Base-by-base conservation (phyloP, 23 red algal genomes). In the Gracilariopsis chorda region DNA sequence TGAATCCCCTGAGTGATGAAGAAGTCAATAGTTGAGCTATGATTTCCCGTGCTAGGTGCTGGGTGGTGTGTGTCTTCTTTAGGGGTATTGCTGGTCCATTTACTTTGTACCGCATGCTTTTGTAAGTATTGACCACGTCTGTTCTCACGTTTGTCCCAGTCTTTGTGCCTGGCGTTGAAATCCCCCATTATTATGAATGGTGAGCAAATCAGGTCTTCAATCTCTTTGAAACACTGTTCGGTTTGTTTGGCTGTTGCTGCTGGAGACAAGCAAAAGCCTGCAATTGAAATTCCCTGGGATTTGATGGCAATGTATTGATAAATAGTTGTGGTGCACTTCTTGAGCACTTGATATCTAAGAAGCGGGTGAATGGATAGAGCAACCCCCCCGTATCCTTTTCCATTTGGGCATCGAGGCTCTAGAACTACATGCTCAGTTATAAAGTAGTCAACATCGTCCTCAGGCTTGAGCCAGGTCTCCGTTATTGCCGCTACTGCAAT, bases 101-200 rank as follows among this genome's bases (percentile, higher is more conserved):
- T 21, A 7, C 29, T 48, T 24, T 49, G 48, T 21, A 53, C 2
- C 5, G 74, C 74, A 9, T 44, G 41, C 23, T 51, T 48, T 34
- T 9, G 29, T 23, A 79, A 56, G 43, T 24, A 36, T 28, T 43
- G n/a, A 36, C 74, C 74, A 11, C 47, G 43, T 47, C 33, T 71
- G 40, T 41, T 68, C 11, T 49, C 33, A 47, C 36, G 35, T 28
- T 44, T 62, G 47, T 86, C 81, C 81, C 81, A 86, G 17, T 68
- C 16, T 59, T 47, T 65, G 57, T 71, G 58, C 2, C 48, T 36
- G 12, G 81, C 59, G 30, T 86, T 86, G 9, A 86, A 3, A 45
- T 86, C 81, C 44, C 81, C 81, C 17, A 86, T 44, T 51, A 86
- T 67, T 10, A 86, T 7, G n/a, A 45, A 39, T 11, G 34, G 34